These are phyloP conservation scores for Pistacia vera DNA, from an alignment of 345 rosid species.

Conservation along the genomic window DNA sequence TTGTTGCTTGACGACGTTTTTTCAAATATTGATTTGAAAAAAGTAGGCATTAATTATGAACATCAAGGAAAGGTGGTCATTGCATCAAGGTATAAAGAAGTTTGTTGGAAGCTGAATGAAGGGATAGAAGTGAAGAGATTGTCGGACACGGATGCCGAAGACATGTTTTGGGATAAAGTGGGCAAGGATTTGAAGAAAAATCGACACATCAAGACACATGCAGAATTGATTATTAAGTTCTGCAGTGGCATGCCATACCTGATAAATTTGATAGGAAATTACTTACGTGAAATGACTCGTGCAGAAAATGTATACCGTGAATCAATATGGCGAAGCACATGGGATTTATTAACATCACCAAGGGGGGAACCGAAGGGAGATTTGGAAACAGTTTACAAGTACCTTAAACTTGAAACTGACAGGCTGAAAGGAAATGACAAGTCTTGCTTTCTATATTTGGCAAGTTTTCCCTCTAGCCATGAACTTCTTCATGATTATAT, in stretches of 20 bases:
- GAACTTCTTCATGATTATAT: conserved; percentile 20
- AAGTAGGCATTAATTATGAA: no score
- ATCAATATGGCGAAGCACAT: not conserved
- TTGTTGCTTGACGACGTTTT: no score
- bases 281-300: not conserved
- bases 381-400: not conserved
- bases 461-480: conserved; percentile 19
- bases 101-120: no score
- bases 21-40: no score
- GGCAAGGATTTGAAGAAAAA: not conserved
- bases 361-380: no score
- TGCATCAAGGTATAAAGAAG: no score
- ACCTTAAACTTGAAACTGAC: conserved; percentile 17
- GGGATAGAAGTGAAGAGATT: not conserved
- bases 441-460: conserved; percentile 13
- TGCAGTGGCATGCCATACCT: conserved; percentile 8
- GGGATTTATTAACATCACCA: no score
- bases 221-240: not conserved
- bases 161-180: conserved; percentile 4
- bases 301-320: not conserved
- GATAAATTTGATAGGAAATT: conserved; percentile 4
- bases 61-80: no score
- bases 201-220: not conserved
- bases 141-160: not conserved
- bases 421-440: not conserved